phyloP scores from a whole-genome alignment of 768 basidiomycete species.

The Trametes cubensis region DNA sequence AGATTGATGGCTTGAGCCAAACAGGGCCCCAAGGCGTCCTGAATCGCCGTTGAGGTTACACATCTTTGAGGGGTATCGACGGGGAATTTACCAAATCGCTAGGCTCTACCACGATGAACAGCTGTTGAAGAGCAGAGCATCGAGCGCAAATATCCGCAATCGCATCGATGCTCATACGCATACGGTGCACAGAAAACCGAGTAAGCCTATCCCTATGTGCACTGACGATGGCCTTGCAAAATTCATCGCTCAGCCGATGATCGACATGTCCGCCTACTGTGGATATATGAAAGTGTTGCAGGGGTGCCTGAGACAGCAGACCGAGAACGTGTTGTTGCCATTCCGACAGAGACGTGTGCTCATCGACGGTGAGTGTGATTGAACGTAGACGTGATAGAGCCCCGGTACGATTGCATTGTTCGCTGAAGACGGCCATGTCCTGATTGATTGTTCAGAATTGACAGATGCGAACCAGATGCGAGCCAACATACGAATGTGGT shows the following conservation, averaged over 20 bases:
- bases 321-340: slow-evolving; percentile 25
- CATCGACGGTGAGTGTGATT: slow-evolving; percentile 54
- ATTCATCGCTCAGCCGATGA: slow-evolving; percentile 41
- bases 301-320: slow-evolving; percentile 35
- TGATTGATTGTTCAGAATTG: slow-evolving; percentile 30
- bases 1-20: slow-evolving; percentile 52
- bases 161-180: slow-evolving; percentile 53
- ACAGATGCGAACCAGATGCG: background rate
- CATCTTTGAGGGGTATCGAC: too few species aligned
- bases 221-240: slow-evolving; percentile 54
- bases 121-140: slow-evolving; percentile 57
- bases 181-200: slow-evolving; percentile 65
- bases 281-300: slow-evolving; percentile 65
- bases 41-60: background rate
- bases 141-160: slow-evolving; percentile 56
- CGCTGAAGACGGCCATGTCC: slow-evolving; percentile 56
- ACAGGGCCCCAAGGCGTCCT: slow-evolving; percentile 46
- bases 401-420: slow-evolving; percentile 37
- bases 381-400: slow-evolving; percentile 51
- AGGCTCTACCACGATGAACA: slow-evolving; percentile 62
- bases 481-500: slow-evolving; percentile 55
- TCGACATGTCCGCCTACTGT: slow-evolving; percentile 43
- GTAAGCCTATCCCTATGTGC: slow-evolving; percentile 54
- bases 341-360: slow-evolving; percentile 17
- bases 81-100: slow-evolving; percentile 45